Conservation (phyloP, 169 alveolate species). For the Plasmodium falciparum region DNA sequence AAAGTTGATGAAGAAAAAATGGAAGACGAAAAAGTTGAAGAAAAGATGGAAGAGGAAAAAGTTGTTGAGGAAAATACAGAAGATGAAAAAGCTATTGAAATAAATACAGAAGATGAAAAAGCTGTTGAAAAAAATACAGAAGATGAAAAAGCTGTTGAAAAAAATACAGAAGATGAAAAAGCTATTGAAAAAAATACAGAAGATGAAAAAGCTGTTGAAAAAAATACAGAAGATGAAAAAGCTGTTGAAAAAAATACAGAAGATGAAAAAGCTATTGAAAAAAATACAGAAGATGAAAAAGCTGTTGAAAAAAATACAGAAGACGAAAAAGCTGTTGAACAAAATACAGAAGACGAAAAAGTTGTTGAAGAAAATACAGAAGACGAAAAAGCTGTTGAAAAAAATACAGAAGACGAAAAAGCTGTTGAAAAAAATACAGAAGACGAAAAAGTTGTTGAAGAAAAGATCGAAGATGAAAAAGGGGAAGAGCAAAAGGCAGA, state of each 20-base stretch:
- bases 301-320: background rate
- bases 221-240: background rate
- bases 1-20: background rate
- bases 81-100: background rate
- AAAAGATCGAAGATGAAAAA: background rate
- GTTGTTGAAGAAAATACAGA: background rate
- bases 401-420: background rate
- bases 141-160: background rate
- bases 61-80: background rate
- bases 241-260: background rate
- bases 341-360: background rate
- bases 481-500: background rate
- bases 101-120: background rate
- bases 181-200: too few species aligned
- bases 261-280: background rate
- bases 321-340: background rate
- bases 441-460: background rate
- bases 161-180: background rate
- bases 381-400: background rate
- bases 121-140: background rate
- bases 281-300: background rate
- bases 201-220: background rate
- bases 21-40: conserved; percentile 2
- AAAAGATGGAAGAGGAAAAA: background rate
- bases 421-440: background rate